Evolutionary conservation across 352 stramenopile species (phyloP).

Genomic region (Hyaloperonospora brassicae): DNA sequence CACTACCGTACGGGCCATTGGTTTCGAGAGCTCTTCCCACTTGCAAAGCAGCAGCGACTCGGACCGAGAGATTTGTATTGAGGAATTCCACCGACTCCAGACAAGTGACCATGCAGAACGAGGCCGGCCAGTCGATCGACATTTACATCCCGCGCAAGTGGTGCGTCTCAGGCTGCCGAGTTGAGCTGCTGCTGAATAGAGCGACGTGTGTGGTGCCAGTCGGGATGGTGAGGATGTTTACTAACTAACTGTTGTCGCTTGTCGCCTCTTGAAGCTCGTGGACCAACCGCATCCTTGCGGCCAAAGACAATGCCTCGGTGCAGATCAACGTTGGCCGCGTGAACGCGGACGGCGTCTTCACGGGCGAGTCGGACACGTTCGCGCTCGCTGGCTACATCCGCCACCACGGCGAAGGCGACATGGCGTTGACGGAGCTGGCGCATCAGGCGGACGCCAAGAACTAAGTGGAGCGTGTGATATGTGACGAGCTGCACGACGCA

Average conservation of each 20-base stretch:
- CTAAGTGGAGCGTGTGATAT: constrained; percentile 28
- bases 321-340: constrained; percentile 98
- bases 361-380: constrained; percentile 92
- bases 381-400: constrained; percentile 95
- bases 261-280: constrained; percentile 77
- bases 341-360: constrained; percentile 94
- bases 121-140: constrained; percentile 94
- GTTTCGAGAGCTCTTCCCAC: constrained; percentile 18
- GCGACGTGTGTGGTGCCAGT: too few species aligned
- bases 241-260: not conserved
- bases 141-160: constrained; percentile 99
- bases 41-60: too few species aligned
- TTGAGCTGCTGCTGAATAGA: too few species aligned
- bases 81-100: constrained; percentile 57
- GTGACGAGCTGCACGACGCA: not conserved
- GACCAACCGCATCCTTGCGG: constrained; percentile 96
- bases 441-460: constrained; percentile 74
- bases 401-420: constrained; percentile 92
- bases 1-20: constrained; percentile 83
- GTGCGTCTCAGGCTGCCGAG: constrained; percentile 28
- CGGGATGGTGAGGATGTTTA: not conserved
- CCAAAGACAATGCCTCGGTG: constrained; percentile 96
- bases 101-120: constrained; percentile 94
- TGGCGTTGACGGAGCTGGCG: constrained; percentile 86
- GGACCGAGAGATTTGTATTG: constrained; percentile 22